Evolutionary conservation across 768 basidiomycete species (phyloP).

Genomic region (Tylopilus balloui): DNA sequence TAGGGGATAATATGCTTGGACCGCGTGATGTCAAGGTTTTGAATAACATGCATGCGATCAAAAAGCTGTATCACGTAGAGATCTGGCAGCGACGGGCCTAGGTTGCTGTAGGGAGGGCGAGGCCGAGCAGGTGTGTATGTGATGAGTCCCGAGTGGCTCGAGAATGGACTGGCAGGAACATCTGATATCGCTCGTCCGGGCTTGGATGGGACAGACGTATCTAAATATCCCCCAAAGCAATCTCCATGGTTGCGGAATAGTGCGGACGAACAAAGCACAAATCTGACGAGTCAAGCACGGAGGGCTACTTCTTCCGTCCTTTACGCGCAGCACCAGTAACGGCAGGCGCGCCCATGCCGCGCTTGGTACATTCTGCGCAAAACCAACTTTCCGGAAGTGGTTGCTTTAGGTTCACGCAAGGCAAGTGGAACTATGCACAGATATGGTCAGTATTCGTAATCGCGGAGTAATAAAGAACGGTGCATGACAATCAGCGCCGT

Average conservation of each 20-base stretch:
- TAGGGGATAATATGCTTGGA: slow-evolving; percentile 6
- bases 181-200: background rate
- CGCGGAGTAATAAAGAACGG: background rate
- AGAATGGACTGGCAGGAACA: background rate
- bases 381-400: slow-evolving; percentile 57
- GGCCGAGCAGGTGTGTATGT: too few species aligned
- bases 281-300: background rate
- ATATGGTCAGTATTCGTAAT: slow-evolving; percentile 11
- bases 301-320: slow-evolving; percentile 39
- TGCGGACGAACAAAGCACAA: background rate
- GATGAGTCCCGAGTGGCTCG: background rate
- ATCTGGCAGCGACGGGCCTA: background rate
- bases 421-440: slow-evolving; percentile 51
- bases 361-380: slow-evolving; percentile 50
- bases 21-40: background rate
- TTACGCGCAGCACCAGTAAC: slow-evolving; percentile 31
- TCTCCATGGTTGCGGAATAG: background rate
- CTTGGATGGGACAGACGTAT: background rate
- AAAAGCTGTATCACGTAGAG: slow-evolving; percentile 1
- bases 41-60: background rate
- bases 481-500: background rate
- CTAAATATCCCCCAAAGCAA: slow-evolving; percentile 2
- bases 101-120: background rate
- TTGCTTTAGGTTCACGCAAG: slow-evolving; percentile 54
- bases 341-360: slow-evolving; percentile 32